A percentile compares a stretch with the other conserved stretches of the same genome.
phyloP scores from a whole-genome alignment of 1,284 basidiomycete species.

The Pseudozyma flocculosa region DNA sequence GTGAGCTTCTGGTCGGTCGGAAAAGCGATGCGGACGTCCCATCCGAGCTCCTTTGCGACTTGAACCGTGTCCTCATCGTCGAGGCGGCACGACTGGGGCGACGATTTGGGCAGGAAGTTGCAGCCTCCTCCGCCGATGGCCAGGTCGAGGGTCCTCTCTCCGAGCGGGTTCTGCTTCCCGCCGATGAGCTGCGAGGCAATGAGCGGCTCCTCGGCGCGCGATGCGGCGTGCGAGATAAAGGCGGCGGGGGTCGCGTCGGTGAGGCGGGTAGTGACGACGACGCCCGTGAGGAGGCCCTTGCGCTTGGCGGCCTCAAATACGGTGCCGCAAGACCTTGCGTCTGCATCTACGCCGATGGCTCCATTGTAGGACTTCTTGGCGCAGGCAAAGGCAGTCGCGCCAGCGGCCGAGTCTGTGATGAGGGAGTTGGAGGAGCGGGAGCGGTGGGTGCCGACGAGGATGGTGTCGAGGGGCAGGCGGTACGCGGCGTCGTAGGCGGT shows the following conservation, averaged over 20 bases:
- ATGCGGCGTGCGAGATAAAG: slow-evolving; percentile 57
- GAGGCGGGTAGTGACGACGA: slow-evolving; percentile 56
- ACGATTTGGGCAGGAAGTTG: slow-evolving; percentile 56
- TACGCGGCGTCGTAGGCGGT: slow-evolving; percentile 15
- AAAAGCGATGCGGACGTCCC: slow-evolving; percentile 38
- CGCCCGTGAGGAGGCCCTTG: slow-evolving; percentile 56
- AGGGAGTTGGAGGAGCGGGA: slow-evolving; percentile 56
- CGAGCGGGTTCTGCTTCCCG: slow-evolving; percentile 23
- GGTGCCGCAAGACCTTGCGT: slow-evolving; percentile 54
- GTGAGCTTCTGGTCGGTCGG: slow-evolving; percentile 4
- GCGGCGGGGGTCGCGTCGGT: slow-evolving; percentile 57
- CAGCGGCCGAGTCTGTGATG: slow-evolving; percentile 59
- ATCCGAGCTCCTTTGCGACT: slow-evolving; percentile 33
- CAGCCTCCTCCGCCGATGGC: slow-evolving; percentile 59
- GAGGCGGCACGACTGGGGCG: slow-evolving; percentile 45
- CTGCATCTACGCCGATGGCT: slow-evolving; percentile 54
- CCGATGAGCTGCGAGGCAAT: slow-evolving; percentile 37
- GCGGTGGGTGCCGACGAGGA: slow-evolving; percentile 55
- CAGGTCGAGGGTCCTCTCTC: slow-evolving; percentile 47
- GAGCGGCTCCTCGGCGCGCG: slow-evolving; percentile 29
- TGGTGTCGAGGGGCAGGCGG: slow-evolving; percentile 53
- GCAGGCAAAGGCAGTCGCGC: slow-evolving; percentile 59
- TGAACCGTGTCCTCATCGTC: slow-evolving; percentile 54
- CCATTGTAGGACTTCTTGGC: slow-evolving; percentile 59
- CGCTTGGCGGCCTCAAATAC: slow-evolving; percentile 59